phyloP scores from a whole-genome alignment of 352 stramenopile genomes.

The Pythium periplocum region DNA sequence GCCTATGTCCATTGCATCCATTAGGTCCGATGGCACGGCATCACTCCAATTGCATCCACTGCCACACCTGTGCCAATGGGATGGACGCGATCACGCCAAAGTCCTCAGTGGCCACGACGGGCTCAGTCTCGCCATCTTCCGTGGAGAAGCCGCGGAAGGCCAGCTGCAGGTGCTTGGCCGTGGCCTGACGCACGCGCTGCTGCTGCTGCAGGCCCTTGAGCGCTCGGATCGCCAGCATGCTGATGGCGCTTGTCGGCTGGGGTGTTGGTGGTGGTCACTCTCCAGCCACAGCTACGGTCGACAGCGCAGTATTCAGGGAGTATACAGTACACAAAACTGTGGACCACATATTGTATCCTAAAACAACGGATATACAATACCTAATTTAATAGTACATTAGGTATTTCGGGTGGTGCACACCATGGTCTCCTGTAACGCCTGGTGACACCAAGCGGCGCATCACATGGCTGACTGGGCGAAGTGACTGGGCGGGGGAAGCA shows the following conservation, averaged over 20 bases:
- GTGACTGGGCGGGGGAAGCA: conserved; percentile 5
- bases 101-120: conserved; percentile 20
- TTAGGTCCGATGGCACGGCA: neutral
- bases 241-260: neutral
- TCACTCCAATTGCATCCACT: neutral
- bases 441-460: conserved; percentile 7
- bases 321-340: conserved; percentile 8
- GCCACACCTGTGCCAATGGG: conserved; percentile 47
- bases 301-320: no score
- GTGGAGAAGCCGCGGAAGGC: conserved; percentile 34
- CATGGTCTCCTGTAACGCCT: conserved; percentile 4
- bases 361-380: neutral
- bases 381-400: no score
- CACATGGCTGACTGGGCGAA: neutral
- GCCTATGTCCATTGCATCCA: conserved; percentile 22
- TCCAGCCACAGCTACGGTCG: conserved; percentile 1
- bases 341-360: conserved; percentile 6
- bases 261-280: conserved; percentile 9
- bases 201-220: conserved; percentile 30
- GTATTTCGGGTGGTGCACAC: no score
- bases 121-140: conserved; percentile 15
- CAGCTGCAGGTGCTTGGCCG: conserved; percentile 10
- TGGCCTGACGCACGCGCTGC: conserved; percentile 14
- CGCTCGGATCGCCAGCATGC: conserved; percentile 57
- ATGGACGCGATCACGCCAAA: conserved; percentile 45